Percentiles rank a stretch among this genome's conserved stretches.
These are phyloP conservation scores for Komagataella populi DNA, from an alignment of 805 yeast genomes.

Conservation along the genomic window DNA sequence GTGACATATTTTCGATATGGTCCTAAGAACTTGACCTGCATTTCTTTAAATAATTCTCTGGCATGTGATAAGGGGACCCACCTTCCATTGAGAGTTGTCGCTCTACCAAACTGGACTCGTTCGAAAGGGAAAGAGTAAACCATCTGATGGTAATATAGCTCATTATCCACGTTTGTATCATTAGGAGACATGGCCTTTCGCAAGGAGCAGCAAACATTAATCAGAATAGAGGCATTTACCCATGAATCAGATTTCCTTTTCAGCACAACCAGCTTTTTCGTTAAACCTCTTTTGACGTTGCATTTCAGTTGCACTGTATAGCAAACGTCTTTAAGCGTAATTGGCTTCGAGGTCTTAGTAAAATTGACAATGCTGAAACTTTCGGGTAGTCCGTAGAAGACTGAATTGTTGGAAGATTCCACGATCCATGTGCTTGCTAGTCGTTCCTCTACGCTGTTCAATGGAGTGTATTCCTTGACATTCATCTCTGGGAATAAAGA, in stretches of 20 bases:
- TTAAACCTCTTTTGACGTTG: background rate
- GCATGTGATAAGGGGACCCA: constrained; percentile 14
- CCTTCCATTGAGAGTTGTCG: constrained; percentile 9
- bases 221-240: constrained; percentile 9
- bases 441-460: background rate
- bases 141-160: constrained; percentile 11
- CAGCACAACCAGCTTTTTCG: constrained; percentile 1
- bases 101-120: constrained; percentile 5
- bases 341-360: background rate
- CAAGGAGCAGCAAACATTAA: constrained; percentile 7
- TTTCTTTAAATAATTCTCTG: constrained; percentile 4
- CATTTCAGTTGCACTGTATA: background rate
- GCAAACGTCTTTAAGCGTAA: background rate
- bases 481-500: background rate
- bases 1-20: background rate
- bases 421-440: background rate
- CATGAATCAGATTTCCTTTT: constrained; percentile 13
- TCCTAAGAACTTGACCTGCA: background rate
- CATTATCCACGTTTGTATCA: constrained; percentile 12
- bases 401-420: background rate
- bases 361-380: background rate
- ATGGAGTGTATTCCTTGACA: background rate
- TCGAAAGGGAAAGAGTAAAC: constrained; percentile 9
- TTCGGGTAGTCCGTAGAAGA: background rate
- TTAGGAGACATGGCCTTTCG: constrained; percentile 7